Conservation (phyloP, 2,329 filamentous ascomycete genomes). For the Fusarium nodosum region DNA sequence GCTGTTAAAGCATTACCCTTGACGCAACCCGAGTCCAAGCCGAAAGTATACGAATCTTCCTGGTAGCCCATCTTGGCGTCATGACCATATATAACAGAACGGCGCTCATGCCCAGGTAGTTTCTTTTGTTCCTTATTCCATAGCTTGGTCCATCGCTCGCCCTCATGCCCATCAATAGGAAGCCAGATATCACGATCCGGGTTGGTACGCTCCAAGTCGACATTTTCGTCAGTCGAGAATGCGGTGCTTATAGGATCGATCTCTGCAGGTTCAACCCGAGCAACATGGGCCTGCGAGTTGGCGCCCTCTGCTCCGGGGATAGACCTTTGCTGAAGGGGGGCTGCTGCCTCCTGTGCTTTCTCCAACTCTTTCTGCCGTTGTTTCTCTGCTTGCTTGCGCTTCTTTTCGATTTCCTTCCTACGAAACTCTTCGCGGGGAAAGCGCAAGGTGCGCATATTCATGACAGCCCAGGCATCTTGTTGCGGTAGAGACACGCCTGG, state of each 20-base stretch:
- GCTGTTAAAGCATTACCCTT: constrained; percentile 82
- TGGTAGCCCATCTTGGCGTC: constrained; percentile 79
- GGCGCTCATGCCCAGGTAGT: constrained; percentile 55
- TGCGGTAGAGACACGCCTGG: constrained; percentile 77
- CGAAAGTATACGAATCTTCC: constrained; percentile 77
- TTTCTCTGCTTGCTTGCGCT: constrained; percentile 44
- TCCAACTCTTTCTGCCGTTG: constrained; percentile 36
- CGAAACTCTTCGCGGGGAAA: constrained; percentile 60
- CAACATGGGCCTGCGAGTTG: constrained; percentile 8
- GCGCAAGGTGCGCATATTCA: constrained; percentile 91
- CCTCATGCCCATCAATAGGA: constrained; percentile 61
- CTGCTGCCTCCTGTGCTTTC: constrained; percentile 33
- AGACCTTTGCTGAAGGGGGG: constrained; percentile 20
- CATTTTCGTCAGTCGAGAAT: constrained; percentile 3
- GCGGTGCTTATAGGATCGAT: neutral
- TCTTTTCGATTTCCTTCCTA: constrained; percentile 53
- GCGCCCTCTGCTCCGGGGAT: neutral
- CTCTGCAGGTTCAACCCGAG: constrained; percentile 22
- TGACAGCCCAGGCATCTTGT: constrained; percentile 83
- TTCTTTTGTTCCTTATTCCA: constrained; percentile 68
- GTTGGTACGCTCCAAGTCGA: constrained; percentile 25
- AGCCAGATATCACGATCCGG: constrained; percentile 53
- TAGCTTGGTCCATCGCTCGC: constrained; percentile 75
- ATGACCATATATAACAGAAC: constrained; percentile 88
- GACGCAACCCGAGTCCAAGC: constrained; percentile 87